A percentile compares a stretch with the other conserved stretches of the same genome.
Conservation (phyloP, 345 rosid species). For the Salix exigua region DNA sequence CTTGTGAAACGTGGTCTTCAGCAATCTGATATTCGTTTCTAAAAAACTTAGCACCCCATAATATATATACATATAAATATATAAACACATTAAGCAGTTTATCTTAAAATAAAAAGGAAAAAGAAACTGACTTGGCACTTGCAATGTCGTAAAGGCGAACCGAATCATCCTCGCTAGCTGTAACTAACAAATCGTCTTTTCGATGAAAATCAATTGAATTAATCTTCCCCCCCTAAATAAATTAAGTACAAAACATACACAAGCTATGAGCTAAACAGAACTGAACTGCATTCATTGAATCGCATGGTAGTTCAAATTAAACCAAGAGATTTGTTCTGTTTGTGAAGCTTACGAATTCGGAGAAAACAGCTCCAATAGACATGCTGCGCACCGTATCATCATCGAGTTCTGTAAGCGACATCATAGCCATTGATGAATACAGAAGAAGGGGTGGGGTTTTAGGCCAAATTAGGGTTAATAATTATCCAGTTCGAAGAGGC, state of each 20-base stretch:
- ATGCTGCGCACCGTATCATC: conserved; percentile 69
- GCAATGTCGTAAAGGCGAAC: conserved; percentile 88
- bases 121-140: conserved; percentile 69
- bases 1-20: conserved; percentile 92
- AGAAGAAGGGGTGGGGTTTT: no score
- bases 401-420: conserved; percentile 61
- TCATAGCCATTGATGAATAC: conserved; percentile 7
- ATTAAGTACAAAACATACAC: background rate
- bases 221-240: conserved; percentile 71
- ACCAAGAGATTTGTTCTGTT: background rate
- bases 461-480: no score
- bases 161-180: conserved; percentile 92
- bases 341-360: conserved; percentile 65
- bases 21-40: conserved; percentile 50
- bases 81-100: no score
- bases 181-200: conserved; percentile 81
- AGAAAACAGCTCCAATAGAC: conserved; percentile 93
- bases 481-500: no score
- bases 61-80: no score
- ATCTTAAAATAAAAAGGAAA: background rate
- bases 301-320: no score
- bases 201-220: conserved; percentile 86
- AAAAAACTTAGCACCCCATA: background rate
- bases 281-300: no score
- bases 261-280: no score